These are phyloP conservation scores for Candida pseudoviswanathii DNA, from an alignment of 1,139 yeast species.

Conservation along the genomic window DNA sequence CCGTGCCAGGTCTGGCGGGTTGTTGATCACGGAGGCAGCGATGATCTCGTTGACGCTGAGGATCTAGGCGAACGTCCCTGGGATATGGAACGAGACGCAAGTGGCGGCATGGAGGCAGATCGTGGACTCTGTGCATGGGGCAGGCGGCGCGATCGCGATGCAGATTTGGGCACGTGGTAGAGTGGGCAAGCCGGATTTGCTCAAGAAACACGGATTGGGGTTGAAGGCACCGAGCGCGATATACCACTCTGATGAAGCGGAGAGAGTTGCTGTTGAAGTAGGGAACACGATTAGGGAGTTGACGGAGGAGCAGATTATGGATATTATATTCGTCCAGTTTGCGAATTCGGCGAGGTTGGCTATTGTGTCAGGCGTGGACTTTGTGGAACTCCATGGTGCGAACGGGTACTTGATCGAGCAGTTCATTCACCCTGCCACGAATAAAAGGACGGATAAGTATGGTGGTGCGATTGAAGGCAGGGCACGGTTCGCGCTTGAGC, in stretches of 20 bases:
- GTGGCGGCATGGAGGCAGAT: constrained; percentile 56
- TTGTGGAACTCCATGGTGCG: constrained; percentile 68
- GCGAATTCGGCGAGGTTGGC: constrained; percentile 50
- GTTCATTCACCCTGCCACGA: constrained; percentile 49
- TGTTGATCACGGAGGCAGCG: constrained; percentile 45
- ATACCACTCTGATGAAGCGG: constrained; percentile 23
- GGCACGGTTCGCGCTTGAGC: constrained; percentile 56
- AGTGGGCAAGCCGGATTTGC: constrained; percentile 43
- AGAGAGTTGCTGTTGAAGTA: constrained; percentile 31
- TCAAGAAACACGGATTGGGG: constrained; percentile 36
- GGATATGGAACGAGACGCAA: constrained; percentile 53
- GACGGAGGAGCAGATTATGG: constrained; percentile 46
- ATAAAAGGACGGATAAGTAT: constrained; percentile 56
- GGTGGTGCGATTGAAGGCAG: constrained; percentile 67
- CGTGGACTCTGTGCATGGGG: constrained; percentile 28
- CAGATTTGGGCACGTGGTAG: constrained; percentile 71
- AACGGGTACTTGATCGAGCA: constrained; percentile 70
- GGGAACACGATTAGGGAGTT: constrained; percentile 40
- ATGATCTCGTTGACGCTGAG: constrained; percentile 31
- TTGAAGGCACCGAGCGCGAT: constrained; percentile 27
- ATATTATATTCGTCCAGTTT: constrained; percentile 33
- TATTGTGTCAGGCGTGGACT: constrained; percentile 64
- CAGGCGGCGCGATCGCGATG: constrained; percentile 29
- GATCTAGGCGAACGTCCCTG: constrained; percentile 51
- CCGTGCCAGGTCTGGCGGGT: constrained; percentile 55